phyloP scores from a whole-genome alignment of 164 flowering plant species.

The Akebia trifoliata region DNA sequence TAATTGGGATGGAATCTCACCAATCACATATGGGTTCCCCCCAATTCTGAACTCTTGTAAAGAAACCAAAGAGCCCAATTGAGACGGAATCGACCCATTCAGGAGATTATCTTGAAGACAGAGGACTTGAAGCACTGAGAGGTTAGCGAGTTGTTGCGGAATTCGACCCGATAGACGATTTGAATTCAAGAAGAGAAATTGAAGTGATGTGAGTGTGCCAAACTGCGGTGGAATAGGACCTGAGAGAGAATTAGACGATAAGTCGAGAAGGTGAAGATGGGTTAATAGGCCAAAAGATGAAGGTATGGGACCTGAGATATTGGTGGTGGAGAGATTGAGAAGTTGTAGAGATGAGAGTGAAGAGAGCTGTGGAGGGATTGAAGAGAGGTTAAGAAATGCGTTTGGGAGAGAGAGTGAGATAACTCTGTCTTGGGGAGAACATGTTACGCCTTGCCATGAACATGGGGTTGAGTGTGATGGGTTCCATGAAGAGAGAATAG shows the following conservation, averaged over 20 bases:
- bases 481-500: constrained; percentile 75
- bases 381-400: constrained; percentile 79
- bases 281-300: constrained; percentile 57
- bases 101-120: constrained; percentile 83
- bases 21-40: constrained; percentile 69
- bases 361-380: constrained; percentile 56
- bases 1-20: constrained; percentile 66
- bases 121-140: constrained; percentile 63
- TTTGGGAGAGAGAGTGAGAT: constrained; percentile 79
- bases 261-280: constrained; percentile 68
- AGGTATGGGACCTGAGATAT: constrained; percentile 81
- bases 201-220: constrained; percentile 57
- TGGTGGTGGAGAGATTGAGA: constrained; percentile 89
- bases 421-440: constrained; percentile 74
- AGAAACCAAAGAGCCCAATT: constrained; percentile 57
- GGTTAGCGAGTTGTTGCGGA: constrained; percentile 60
- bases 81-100: constrained; percentile 73
- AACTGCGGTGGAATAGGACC: constrained; percentile 69
- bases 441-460: constrained; percentile 88
- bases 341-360: constrained; percentile 84
- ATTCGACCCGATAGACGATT: constrained; percentile 61
- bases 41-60: constrained; percentile 85
- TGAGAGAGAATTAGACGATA: constrained; percentile 69
- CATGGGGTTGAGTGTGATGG: constrained; percentile 73
- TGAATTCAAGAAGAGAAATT: constrained; percentile 69